Conservation (phyloP, 208 protist species). For the Leptomonas pyrrhocoris region DNA sequence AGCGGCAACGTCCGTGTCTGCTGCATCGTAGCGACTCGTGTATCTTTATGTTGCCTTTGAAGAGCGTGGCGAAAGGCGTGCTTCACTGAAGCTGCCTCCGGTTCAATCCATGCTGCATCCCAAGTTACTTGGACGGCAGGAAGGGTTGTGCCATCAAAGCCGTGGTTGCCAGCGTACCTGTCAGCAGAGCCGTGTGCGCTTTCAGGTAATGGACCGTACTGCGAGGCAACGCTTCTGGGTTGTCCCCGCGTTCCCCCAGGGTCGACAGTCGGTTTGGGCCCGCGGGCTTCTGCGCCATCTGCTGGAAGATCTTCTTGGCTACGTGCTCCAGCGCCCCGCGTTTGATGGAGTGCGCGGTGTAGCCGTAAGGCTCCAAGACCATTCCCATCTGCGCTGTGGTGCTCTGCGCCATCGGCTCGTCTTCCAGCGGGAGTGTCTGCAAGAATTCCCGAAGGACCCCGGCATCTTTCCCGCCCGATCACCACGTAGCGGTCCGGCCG, state of each 20-base stretch:
- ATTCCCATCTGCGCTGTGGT: conserved; percentile 6
- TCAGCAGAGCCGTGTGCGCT: background rate
- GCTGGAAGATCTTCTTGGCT: conserved; percentile 1
- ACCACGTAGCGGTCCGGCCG: conserved; percentile 3
- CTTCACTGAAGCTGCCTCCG: background rate
- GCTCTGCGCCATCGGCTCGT: conserved; percentile 8
- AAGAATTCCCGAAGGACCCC: background rate
- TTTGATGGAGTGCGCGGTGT: conserved; percentile 5
- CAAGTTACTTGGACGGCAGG: background rate
- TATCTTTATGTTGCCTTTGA: background rate
- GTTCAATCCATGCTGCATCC: background rate
- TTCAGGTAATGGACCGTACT: background rate
- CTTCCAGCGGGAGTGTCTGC: background rate
- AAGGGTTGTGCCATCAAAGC: background rate
- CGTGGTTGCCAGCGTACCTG: background rate
- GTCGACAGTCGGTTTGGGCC: background rate
- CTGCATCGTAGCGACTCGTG: background rate
- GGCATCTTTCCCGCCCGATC: background rate
- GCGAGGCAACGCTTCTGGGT: conserved; percentile 1
- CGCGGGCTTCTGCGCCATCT: background rate
- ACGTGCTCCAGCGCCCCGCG: conserved; percentile 2
- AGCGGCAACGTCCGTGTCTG: background rate
- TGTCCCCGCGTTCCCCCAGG: background rate
- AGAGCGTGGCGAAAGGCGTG: background rate
- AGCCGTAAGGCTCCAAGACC: background rate